Base-by-base conservation (phyloP, 2,329 filamentous ascomycete species). In the Colletotrichum viniferum region DNA sequence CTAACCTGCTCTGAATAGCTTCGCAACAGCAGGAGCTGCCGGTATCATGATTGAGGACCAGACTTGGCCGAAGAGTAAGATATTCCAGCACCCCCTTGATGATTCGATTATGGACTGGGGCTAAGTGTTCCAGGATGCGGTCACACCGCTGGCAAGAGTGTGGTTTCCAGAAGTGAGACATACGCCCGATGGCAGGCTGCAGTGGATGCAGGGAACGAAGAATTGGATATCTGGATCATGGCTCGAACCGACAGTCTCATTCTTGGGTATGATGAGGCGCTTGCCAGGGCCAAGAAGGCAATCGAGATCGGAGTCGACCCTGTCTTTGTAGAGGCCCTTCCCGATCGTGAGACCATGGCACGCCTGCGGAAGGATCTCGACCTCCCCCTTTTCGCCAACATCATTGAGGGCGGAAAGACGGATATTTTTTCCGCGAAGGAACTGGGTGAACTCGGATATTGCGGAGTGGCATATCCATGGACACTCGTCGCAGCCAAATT, bases 21-120 rank as follows among this genome's bases (percentile, higher is more conserved):
- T 71, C n/a, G 86, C 86, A 0, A 76, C 79, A 6, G 86, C 86
- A 2, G 86, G 83, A 18, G 83, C 83, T 18, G 83, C 83, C 5
- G 83, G 83, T 0, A 76, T 84, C 34, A 84, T 84, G 85, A 86
- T 88, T 70, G 87, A 88, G 71, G 86, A 88, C 69, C 87, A 88
- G 76, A 86, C 85, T 1, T 88, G 86, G 86, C 86, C 87, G 8
- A 88, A 88, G 71, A 79, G 87, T 88, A 24, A 52, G 43, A 71
- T 77, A 83, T 26, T 26, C 14, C 2, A 30, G 7, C 26, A 38
- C 2, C 18, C 24, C 16, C 55, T 30, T 30, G 3, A 30, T 9
- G 18, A 18, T 58, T 52, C n/a, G 7, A 30, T 14, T 5, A 34
- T 30, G 28, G 7, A 14, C 5, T 52, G 43, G 43, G n/a, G 43